Base-by-base conservation (phyloP, 2,329 filamentous ascomycete genomes). In the Conoideocrella luteorostrata region DNA sequence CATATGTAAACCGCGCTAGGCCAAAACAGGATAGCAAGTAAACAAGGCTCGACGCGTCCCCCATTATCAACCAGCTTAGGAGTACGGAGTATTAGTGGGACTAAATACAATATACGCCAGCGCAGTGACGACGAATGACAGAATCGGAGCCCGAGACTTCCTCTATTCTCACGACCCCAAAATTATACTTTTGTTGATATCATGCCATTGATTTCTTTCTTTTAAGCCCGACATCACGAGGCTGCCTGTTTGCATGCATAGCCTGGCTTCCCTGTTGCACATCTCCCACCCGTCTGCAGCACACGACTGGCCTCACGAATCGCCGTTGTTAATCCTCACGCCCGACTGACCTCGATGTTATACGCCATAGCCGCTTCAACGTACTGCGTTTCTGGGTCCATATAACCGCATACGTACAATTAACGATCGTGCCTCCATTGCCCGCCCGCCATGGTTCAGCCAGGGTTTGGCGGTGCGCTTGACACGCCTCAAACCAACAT, bases 401-500 rank as follows among this genome's bases (percentile, higher is more conserved):
- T 13, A 30, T 9, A n/a, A 12, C 39, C 12, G 20, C 17, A 37
- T 9, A 29, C 13, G 11, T 17, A 11, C 12, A n/a, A 30, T 17
- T 17, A 30, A 18, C 7, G n/a, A 32, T 5, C 5, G 24, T 22
- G 37, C 18, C 17, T 22, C 30, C 18, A 34, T 18, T 47, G 39
- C 45, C 35, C 42, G 46, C 52, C n/a, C 54, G 52, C 57, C 54
- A 87, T 87, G 83, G 77, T 75, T 47, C 75, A 77, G 51, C 76
- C 78, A 32, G 83, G 82, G 58, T 75, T 72, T 55, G 74, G 67
- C 61, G 73, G 67, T 61, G 75, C 74, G 58, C 77, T 95, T 66
- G 86, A 93, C 67, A 94, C 90, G 55, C 91, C 91, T 57, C 84
- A 85, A 61, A 95, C 88, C 49, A 86, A 89, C 58, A 66, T 82